Evolutionary conservation across 1,139 yeast genomes (phyloP).

Genomic region (Protomyces pachydermus): DNA sequence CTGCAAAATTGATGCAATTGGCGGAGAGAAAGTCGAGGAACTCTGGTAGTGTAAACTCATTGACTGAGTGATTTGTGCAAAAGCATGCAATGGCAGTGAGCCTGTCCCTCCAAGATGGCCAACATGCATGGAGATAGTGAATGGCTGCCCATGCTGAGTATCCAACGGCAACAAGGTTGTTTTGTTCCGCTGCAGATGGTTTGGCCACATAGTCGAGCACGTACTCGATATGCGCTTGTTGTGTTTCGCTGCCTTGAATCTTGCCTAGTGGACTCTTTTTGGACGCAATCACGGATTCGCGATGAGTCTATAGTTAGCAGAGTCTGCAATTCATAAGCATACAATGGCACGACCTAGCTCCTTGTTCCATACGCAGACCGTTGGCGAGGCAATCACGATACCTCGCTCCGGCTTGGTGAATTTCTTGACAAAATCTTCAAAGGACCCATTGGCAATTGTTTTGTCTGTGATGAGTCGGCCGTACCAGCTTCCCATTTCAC

Average conservation of each 20-base stretch:
- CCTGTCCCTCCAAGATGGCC: background rate
- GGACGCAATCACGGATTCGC: background rate
- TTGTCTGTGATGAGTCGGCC: slow-evolving; percentile 10
- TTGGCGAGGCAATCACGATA: slow-evolving; percentile 6
- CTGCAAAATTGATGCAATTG: background rate
- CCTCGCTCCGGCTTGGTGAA: background rate
- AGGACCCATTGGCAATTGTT: background rate
- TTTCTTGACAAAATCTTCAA: background rate
- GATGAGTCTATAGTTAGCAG: background rate
- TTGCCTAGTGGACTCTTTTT: background rate
- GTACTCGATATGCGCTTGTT: slow-evolving; percentile 3
- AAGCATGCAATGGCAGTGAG: slow-evolving; percentile 2
- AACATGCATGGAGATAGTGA: background rate
- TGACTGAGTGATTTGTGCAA: background rate
- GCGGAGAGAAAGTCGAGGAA: slow-evolving; percentile 3
- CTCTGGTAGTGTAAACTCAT: background rate
- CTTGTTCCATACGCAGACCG: background rate
- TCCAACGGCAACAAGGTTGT: slow-evolving; percentile 9
- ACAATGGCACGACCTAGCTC: background rate
- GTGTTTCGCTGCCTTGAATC: slow-evolving; percentile 5
- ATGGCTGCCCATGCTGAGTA: slow-evolving; percentile 10
- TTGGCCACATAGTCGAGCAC: background rate
- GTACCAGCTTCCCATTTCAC: slow-evolving; percentile 15
- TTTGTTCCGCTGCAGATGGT: background rate
- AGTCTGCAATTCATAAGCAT: background rate